These are phyloP conservation scores for Saccharum officinarum DNA, from an alignment of 176 grass and related monocot genomes.

Conservation along the genomic window DNA sequence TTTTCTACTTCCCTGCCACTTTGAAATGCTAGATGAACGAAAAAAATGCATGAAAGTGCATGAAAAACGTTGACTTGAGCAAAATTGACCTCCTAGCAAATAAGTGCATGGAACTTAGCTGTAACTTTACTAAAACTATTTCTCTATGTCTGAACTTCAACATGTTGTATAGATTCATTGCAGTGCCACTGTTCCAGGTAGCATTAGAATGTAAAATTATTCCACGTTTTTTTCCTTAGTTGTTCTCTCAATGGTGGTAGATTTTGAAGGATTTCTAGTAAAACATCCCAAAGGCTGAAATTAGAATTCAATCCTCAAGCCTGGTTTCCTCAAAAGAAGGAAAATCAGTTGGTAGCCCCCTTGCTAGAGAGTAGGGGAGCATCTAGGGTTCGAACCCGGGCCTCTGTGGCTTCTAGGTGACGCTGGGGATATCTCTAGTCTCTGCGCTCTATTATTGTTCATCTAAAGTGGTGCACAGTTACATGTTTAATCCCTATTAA, in stretches of 20 bases:
- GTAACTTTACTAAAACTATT: not conserved
- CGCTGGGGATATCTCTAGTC: not conserved
- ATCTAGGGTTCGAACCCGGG: not conserved
- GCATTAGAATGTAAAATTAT: slow-evolving; percentile 3
- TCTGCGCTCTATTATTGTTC: not conserved
- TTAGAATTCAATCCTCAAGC: not conserved
- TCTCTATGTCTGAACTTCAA: not conserved
- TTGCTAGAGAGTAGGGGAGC: not conserved
- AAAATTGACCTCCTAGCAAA: not conserved
- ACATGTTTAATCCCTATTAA: not conserved
- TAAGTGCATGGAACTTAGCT: not conserved
- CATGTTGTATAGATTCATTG: not conserved
- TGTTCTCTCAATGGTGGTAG: not conserved
- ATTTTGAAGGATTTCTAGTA: not conserved
- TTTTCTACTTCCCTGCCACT: not conserved
- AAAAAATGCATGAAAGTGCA: not conserved
- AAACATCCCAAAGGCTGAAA: not conserved
- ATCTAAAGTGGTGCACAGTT: not conserved
- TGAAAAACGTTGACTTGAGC: slow-evolving; percentile 16
- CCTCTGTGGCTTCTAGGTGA: not conserved
- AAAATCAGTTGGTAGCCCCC: not conserved
- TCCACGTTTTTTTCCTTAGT: not conserved
- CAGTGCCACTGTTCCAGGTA: not conserved
- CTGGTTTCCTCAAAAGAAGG: not conserved
- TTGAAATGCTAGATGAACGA: not conserved